Percentiles rank a stretch among this genome's conserved stretches.
Evolutionary conservation across 2,329 filamentous ascomycete species (phyloP).

Genomic region (Epicoccum sorghinum): DNA sequence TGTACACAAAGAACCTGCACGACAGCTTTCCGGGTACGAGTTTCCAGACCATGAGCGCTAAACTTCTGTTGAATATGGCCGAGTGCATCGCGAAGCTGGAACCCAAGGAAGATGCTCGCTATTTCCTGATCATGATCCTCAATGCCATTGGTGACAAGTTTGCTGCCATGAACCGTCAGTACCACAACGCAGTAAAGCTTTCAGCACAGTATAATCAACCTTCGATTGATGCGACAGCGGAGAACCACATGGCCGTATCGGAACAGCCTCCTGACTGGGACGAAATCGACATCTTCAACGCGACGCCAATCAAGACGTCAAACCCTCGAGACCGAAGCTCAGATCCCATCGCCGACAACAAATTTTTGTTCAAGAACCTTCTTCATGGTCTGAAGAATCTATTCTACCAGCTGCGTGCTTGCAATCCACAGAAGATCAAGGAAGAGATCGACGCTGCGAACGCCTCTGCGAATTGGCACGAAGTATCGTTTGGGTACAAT

Average conservation of each 20-base stretch:
- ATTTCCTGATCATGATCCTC: constrained; percentile 95
- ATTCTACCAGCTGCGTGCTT: constrained; percentile 91
- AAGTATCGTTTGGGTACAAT: constrained; percentile 94
- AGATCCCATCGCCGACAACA: constrained; percentile 94
- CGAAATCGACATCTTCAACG: constrained; percentile 95
- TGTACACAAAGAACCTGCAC: constrained; percentile 95
- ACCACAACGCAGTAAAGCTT: constrained; percentile 91
- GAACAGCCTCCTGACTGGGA: constrained; percentile 90
- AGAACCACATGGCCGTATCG: constrained; percentile 84
- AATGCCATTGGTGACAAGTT: constrained; percentile 99
- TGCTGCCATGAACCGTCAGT: constrained; percentile 95
- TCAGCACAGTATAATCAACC: constrained; percentile 78
- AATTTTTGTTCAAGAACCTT: constrained; percentile 95
- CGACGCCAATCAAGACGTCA: constrained; percentile 93
- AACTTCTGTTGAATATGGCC: constrained; percentile 95
- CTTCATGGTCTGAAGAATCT: constrained; percentile 96
- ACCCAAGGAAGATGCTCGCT: constrained; percentile 91
- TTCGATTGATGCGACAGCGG: constrained; percentile 65
- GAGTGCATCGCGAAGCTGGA: constrained; percentile 95
- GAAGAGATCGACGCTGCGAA: constrained; percentile 73
- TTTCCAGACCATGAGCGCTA: constrained; percentile 99
- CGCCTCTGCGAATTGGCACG: constrained; percentile 88
- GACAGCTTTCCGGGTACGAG: constrained; percentile 97
- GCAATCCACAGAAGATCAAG: constrained; percentile 69
- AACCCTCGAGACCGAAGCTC: constrained; percentile 87